A percentile compares a stretch with the other conserved stretches of the same genome.
Conservation (phyloP, 1,139 yeast genomes). For the Saccharomyces hybrid region DNA sequence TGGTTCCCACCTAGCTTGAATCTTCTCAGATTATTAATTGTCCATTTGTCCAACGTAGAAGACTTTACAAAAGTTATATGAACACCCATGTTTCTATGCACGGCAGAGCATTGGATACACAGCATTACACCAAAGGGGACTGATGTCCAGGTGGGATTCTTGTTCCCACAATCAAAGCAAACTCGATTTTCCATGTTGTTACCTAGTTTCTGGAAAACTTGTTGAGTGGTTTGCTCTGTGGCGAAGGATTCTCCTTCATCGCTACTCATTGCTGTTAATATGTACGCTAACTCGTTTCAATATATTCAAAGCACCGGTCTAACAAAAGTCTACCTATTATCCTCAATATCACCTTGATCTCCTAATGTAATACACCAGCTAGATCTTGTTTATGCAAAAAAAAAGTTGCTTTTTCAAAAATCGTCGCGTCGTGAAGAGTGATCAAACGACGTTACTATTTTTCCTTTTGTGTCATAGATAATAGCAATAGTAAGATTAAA, state of each 20-base stretch:
- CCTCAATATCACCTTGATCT: neutral
- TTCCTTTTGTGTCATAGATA: neutral
- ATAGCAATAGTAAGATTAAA: neutral
- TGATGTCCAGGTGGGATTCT: conserved; percentile 97
- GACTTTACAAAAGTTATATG: conserved; percentile 94
- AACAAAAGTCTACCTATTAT: neutral
- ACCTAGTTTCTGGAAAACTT: conserved; percentile 29
- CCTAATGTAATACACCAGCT: neutral
- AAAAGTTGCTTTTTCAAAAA: conserved; percentile 1
- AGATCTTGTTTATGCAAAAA: neutral
- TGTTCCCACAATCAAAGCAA: conserved; percentile 89
- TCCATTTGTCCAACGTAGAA: conserved; percentile 89
- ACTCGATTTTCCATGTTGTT: conserved; percentile 56
- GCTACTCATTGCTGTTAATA: neutral
- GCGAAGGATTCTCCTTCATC: conserved; percentile 31
- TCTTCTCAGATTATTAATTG: conserved; percentile 75
- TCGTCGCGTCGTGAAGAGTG: neutral
- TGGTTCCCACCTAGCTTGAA: conserved; percentile 92
- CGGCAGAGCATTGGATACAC: conserved; percentile 94
- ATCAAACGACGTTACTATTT: neutral
- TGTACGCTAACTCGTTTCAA: neutral
- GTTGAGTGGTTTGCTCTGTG: conserved; percentile 28
- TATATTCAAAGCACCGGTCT: neutral
- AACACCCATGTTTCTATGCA: conserved; percentile 91
- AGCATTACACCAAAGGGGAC: conserved; percentile 91